These are phyloP conservation scores for Cordyceps pruinosa DNA, from an alignment of 2,329 filamentous ascomycete genomes.

Conservation along the genomic window DNA sequence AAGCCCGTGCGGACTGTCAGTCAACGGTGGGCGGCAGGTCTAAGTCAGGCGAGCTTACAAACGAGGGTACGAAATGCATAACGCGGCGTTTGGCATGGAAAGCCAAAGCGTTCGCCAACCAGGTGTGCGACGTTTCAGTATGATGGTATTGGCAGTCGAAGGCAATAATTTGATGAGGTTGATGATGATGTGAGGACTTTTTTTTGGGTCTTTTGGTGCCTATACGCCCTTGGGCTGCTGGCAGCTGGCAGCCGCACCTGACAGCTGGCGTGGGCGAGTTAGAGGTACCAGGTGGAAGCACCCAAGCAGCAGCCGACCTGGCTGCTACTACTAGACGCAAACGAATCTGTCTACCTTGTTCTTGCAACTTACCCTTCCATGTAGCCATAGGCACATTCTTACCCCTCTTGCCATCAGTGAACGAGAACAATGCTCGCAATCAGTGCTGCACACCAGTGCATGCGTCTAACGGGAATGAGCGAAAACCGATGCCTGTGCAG, in stretches of 20 bases:
- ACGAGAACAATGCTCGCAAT: too few relatives aligned
- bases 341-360: too few relatives aligned
- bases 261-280: background rate
- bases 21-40: background rate
- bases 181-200: background rate
- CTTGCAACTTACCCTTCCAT: too few relatives aligned
- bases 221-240: background rate
- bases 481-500: background rate
- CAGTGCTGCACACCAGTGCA: background rate
- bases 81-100: background rate
- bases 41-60: background rate
- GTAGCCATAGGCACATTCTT: too few relatives aligned
- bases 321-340: too few relatives aligned
- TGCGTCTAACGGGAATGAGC: background rate
- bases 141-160: too few relatives aligned
- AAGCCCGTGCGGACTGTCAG: slow-evolving; percentile 7
- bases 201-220: background rate
- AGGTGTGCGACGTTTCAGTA: background rate
- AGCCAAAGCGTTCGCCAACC: background rate
- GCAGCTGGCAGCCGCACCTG: background rate
- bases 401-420: too few relatives aligned
- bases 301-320: too few relatives aligned
- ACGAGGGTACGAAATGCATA: background rate
- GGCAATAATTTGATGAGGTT: background rate
- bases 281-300: background rate